Evolutionary conservation across 345 rosid genomes (phyloP).

Genomic region (Laguncularia racemosa): DNA sequence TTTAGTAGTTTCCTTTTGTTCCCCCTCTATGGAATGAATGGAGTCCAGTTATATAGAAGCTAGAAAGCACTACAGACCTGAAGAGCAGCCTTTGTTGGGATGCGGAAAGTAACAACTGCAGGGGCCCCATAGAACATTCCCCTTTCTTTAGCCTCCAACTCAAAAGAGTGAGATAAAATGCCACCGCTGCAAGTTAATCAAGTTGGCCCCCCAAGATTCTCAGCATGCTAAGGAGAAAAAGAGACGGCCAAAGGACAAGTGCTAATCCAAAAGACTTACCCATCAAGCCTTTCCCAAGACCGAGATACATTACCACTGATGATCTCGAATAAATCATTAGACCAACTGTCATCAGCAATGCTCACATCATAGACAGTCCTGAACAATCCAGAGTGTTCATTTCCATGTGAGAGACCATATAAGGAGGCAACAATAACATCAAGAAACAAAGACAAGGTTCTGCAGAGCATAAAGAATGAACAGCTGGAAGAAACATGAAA

Average conservation of each 20-base stretch:
- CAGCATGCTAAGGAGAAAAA: background rate
- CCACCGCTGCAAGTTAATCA: conserved; percentile 46
- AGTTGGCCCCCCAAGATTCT: background rate
- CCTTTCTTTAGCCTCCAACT: conserved; percentile 75
- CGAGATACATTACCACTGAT: conserved; percentile 65
- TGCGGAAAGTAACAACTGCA: conserved; percentile 79
- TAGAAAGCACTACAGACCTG: conserved; percentile 44
- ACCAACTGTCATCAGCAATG: conserved; percentile 66
- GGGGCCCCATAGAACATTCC: conserved; percentile 81
- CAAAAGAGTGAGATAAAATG: conserved; percentile 70
- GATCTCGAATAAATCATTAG: conserved; percentile 44
- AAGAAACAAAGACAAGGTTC: too few relatives aligned
- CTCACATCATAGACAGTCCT: conserved; percentile 87
- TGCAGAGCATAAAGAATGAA: background rate
- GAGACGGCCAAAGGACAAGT: background rate
- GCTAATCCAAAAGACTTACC: conserved; percentile 37
- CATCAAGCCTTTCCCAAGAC: conserved; percentile 96
- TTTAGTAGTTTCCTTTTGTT: background rate
- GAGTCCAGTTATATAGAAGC: background rate
- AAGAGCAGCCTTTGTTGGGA: conserved; percentile 69
- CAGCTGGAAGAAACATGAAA: background rate
- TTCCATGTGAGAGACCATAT: background rate
- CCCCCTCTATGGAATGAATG: background rate
- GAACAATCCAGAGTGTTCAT: conserved; percentile 3
- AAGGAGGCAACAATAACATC: too few relatives aligned